Conservation (phyloP, 768 basidiomycete genomes). For the Pisolithus marmoratus region DNA sequence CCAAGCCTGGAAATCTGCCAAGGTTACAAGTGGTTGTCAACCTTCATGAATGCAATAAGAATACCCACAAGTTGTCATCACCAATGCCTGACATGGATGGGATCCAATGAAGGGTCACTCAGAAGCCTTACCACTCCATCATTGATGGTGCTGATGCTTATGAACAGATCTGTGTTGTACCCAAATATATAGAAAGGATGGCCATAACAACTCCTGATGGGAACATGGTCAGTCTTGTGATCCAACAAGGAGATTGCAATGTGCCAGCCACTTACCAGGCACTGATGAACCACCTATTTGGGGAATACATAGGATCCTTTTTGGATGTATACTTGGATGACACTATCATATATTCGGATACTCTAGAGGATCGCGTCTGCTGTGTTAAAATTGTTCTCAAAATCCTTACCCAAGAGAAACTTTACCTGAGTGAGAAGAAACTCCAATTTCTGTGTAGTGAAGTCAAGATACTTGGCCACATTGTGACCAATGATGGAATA, state of each 20-base stretch:
- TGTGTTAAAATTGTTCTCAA: conserved; percentile 30
- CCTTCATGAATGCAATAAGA: too few relatives aligned
- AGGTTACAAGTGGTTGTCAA: too few relatives aligned
- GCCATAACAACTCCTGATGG: too few relatives aligned
- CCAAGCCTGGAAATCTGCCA: too few relatives aligned
- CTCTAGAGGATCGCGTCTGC: conserved; percentile 21
- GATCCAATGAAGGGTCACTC: too few relatives aligned
- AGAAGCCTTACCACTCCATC: too few relatives aligned
- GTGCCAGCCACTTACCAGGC: conserved; percentile 37
- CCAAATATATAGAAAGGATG: too few relatives aligned
- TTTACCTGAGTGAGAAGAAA: conserved; percentile 22
- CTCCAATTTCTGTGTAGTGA: conserved; percentile 23
- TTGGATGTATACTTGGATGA: conserved; percentile 1
- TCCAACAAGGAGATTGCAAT: conserved; percentile 13
- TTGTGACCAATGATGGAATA: conserved; percentile 34
- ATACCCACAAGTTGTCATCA: too few relatives aligned
- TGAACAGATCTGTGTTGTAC: too few relatives aligned
- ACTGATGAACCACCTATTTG: conserved; percentile 37
- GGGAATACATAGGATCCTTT: conserved; percentile 1
- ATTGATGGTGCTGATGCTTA: too few relatives aligned
- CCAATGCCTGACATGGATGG: too few relatives aligned
- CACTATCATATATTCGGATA: conserved; percentile 5
- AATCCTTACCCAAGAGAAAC: conserved; percentile 25
- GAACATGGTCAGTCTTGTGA: too few relatives aligned
- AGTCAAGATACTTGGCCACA: conserved; percentile 29